Evolutionary conservation across 768 basidiomycete species (phyloP).

Genomic region (Termitomyces sp.): DNA sequence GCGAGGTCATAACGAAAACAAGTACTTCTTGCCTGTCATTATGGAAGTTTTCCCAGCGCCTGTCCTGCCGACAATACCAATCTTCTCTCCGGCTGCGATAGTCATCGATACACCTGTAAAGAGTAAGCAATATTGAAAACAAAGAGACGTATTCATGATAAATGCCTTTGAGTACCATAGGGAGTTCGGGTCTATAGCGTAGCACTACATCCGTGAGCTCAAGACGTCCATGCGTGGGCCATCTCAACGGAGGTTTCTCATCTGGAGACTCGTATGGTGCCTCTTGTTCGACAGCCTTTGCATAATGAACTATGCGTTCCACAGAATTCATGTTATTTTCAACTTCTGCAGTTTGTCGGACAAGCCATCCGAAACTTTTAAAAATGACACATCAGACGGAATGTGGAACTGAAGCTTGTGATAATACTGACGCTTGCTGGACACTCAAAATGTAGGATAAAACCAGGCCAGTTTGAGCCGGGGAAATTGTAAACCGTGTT

Average conservation of each 20-base stretch:
- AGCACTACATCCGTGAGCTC: slow-evolving; percentile 73
- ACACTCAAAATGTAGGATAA: slow-evolving; percentile 78
- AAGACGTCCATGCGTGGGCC: slow-evolving; percentile 74
- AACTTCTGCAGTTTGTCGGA: slow-evolving; percentile 75
- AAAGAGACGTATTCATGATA: not conserved
- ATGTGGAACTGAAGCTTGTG: not conserved
- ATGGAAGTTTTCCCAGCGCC: slow-evolving; percentile 90
- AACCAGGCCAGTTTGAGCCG: slow-evolving; percentile 71
- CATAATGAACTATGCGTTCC: slow-evolving; percentile 80
- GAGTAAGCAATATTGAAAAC: not conserved
- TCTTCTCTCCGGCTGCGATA: slow-evolving; percentile 76
- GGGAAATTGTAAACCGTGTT: slow-evolving; percentile 67
- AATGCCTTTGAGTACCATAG: slow-evolving; percentile 72
- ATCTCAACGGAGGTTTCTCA: slow-evolving; percentile 49
- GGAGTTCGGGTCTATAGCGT: slow-evolving; percentile 84
- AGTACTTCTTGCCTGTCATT: slow-evolving; percentile 52
- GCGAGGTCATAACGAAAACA: not conserved
- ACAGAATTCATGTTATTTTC: slow-evolving; percentile 95
- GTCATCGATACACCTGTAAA: slow-evolving; percentile 48
- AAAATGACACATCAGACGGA: slow-evolving; percentile 1
- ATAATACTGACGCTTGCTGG: slow-evolving; percentile 50
- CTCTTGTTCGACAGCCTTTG: slow-evolving; percentile 77
- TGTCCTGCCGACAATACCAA: slow-evolving; percentile 86
- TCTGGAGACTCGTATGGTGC: slow-evolving; percentile 62
- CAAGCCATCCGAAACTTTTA: slow-evolving; percentile 65